Evolutionary conservation across 352 stramenopile genomes (phyloP), one percentile per base, ranked within the genome.

Genomic region (Hyaloperonospora arabidopsidis): DNA sequence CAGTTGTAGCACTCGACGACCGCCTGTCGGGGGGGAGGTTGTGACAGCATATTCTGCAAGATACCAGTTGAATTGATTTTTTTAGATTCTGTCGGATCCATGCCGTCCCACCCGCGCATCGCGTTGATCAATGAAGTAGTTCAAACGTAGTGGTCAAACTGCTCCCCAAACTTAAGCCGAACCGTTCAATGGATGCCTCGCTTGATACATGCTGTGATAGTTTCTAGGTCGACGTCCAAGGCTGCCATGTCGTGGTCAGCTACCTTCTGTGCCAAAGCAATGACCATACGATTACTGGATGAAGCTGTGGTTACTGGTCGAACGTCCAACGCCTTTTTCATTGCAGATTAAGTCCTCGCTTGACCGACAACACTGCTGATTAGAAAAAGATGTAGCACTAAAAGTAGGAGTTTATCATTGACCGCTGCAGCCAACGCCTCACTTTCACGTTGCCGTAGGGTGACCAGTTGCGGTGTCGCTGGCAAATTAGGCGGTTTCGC

Each of bases 1-100:
- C 25, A 29, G 7, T 29, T 29, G 7, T 29, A 7, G 3, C 7
- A 8, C 25, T 8, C 7, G 7, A 29, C 7, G 7, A 29, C 7
- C 7, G 7, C 25, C 7, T 8, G 25, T 29, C 25, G 25, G 25
- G 25, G 3, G 3, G 25, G 7, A 8, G 25, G 25, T n/a, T 29
- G 25, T 29, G 3, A 7, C 25, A 29, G 25, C 3, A 7, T 29
- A 29, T 29, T 29, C 64, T 88, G 4, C 2, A 5, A 15, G 35
- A 15, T 41, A 18, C 35, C 11, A 18, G 2, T 41, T 5, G 3
- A 41, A 41, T 18, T 41, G 15, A 3, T 41, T 41, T 15, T 5
- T n/a, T 2, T 3, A 41, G 7, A 3, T 41, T 18, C 11, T 2
- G 11, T 2, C 15, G 35, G 7, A 13, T 15, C 11, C 35, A 41